Conservation (phyloP, 306 rosid species). For the Phaseolus lunatus region DNA sequence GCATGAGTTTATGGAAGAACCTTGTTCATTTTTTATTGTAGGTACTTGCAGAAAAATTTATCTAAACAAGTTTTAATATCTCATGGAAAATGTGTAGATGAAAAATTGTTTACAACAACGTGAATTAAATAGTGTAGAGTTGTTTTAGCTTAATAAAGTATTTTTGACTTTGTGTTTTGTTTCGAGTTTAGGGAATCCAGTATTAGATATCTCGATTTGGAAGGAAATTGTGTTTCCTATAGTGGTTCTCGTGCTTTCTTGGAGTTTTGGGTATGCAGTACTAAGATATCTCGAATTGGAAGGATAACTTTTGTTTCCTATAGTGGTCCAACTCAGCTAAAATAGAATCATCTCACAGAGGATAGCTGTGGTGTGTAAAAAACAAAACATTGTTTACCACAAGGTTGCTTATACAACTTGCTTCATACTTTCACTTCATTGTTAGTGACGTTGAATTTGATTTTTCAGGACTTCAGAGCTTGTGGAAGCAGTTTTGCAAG, state of each 20-base stretch:
- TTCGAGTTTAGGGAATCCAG: too few relatives aligned
- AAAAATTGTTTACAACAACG: background rate
- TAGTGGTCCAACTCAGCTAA: background rate
- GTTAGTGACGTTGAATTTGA: background rate
- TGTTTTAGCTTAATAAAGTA: too few relatives aligned
- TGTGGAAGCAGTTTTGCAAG: conserved; percentile 92
- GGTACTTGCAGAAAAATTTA: background rate
- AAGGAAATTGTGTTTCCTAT: too few relatives aligned
- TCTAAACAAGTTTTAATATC: background rate
- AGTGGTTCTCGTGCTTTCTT: too few relatives aligned
- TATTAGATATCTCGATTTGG: too few relatives aligned
- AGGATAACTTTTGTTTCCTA: background rate
- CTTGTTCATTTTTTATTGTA: background rate
- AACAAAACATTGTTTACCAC: background rate
- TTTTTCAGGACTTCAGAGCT: conserved; percentile 82
- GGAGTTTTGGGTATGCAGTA: too few relatives aligned
- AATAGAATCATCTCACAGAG: background rate
- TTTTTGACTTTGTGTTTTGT: too few relatives aligned
- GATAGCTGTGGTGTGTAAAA: background rate
- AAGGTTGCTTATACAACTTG: background rate
- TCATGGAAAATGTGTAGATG: background rate
- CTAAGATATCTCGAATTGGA: too few relatives aligned
- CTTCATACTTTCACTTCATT: too few relatives aligned
- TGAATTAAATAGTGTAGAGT: too few relatives aligned
- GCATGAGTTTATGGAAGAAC: too few relatives aligned